Base-by-base conservation (phyloP, 108 stramenopile genomes). In the Parietichytrium sp. region DNA sequence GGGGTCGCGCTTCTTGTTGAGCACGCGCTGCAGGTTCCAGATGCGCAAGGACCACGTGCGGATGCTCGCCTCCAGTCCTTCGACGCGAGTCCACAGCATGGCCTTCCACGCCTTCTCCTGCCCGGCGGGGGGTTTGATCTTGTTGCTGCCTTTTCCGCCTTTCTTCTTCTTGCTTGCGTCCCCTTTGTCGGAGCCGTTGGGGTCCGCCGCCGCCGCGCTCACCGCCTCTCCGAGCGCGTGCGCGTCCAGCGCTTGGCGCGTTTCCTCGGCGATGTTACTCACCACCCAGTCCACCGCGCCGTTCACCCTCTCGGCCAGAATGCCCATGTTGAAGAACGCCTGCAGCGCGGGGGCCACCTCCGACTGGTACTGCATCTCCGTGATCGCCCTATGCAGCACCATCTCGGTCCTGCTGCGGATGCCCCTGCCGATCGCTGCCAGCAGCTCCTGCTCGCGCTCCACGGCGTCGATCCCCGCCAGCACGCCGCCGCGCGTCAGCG, bases 261-360 rank as follows among this genome's bases (percentile, higher is more conserved):
- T 72, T 38, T 72, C 61, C 61, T 72, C 61, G 38, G 61, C 61
- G 42, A 72, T 42, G 38, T 72, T 72, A n/a, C 38, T 45, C 16
- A 72, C 61, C 23, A 72, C 61, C 61, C 61, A 72, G 61, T 72
- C 61, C 10, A 72, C 61, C 10, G 61, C 61, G 42, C 38, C 61
- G 0, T 72, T 42, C 38, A 72, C 61, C 20, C 61, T 16, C 15
- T 8, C 10, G 1, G 61, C 15, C 1, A 72, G 61, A 20, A 72
- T 72, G 61, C 61, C 61, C 38, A 72, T 1, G 61, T 72, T 72
- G 42, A 72, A 72, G 33, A 72, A 72, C n/a, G 61, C 61, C 20
- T 72, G 61, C 33, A 72, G 61, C 42, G 61, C 61, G 10, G 61
- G 38, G 61, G 61, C 61, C 2, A 42, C 61, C 45, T 72, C 61